Percentiles rank a stretch among this genome's conserved stretches.
Conservation (phyloP, 352 stramenopile species). For the Pythium angustatum region DNA sequence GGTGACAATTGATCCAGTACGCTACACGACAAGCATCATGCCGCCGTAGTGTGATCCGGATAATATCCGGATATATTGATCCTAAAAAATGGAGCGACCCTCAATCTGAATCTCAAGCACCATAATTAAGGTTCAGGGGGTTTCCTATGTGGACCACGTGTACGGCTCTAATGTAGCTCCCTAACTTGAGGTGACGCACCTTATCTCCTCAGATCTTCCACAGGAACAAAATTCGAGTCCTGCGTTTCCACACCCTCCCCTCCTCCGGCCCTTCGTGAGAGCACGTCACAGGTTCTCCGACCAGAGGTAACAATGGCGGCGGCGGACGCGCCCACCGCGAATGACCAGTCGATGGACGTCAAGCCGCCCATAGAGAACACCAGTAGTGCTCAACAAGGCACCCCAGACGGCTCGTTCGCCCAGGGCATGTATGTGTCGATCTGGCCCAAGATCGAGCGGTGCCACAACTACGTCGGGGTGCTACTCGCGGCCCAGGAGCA, state of each 20-base stretch:
- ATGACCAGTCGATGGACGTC: background rate
- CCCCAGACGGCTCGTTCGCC: slow-evolving; percentile 42
- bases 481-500: slow-evolving; percentile 70
- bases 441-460: slow-evolving; percentile 85
- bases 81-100: too few species aligned
- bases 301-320: slow-evolving; percentile 13
- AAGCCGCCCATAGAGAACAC: slow-evolving; percentile 4
- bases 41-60: too few species aligned
- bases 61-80: too few species aligned
- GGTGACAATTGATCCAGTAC: too few species aligned
- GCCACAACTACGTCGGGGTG: slow-evolving; percentile 72
- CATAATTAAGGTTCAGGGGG: too few species aligned
- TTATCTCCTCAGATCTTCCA: background rate
- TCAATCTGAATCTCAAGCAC: too few species aligned
- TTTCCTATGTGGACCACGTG: too few species aligned
- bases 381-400: background rate
- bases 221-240: background rate
- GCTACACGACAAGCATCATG: too few species aligned
- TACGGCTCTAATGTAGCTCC: too few species aligned
- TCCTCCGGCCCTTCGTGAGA: background rate
- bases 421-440: slow-evolving; percentile 79
- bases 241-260: background rate
- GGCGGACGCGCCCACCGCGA: slow-evolving; percentile 9
- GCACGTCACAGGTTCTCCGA: slow-evolving; percentile 8
- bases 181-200: background rate